Percentiles rank a stretch among this genome's conserved stretches.
Conservation (phyloP, 495 filamentous ascomycete genomes). For the Trichoderma orchidacearum region DNA sequence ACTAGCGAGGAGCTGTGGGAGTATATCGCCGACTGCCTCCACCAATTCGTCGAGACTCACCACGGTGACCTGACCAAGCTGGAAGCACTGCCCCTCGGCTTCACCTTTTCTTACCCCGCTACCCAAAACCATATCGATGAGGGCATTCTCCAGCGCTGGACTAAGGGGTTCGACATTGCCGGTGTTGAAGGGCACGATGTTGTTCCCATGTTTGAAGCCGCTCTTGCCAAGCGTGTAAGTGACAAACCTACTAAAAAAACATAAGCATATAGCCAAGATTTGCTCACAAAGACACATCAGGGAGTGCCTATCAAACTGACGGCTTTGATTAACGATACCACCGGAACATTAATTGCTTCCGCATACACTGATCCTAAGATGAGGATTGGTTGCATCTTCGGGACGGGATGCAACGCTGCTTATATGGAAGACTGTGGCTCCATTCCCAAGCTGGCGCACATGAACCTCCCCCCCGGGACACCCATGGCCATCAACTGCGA, state of each 20-base stretch:
- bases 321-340: slow-evolving; percentile 95
- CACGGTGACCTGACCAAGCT: slow-evolving; percentile 48
- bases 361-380: slow-evolving; percentile 84
- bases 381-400: slow-evolving; percentile 96
- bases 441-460: slow-evolving; percentile 85
- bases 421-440: slow-evolving; percentile 93
- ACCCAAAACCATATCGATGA: slow-evolving; percentile 95
- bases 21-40: slow-evolving; percentile 92
- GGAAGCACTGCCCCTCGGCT: slow-evolving; percentile 73
- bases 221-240: slow-evolving; percentile 62
- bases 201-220: slow-evolving; percentile 81
- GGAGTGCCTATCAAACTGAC: slow-evolving; percentile 86
- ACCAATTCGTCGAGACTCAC: slow-evolving; percentile 91
- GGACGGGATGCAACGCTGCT: slow-evolving; percentile 94
- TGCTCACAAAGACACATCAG: slow-evolving; percentile 23
- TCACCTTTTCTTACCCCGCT: slow-evolving; percentile 97
- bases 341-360: slow-evolving; percentile 96
- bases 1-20: slow-evolving; percentile 89
- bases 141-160: slow-evolving; percentile 92
- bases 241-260: background rate
- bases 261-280: slow-evolving; percentile 1
- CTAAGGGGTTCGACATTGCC: slow-evolving; percentile 95
- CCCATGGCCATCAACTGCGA: slow-evolving; percentile 99
- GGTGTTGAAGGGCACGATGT: slow-evolving; percentile 94
- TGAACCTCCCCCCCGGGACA: slow-evolving; percentile 78